Base-by-base conservation (phyloP, 176 grass and related monocot species). In the Luzula sylvatica region DNA sequence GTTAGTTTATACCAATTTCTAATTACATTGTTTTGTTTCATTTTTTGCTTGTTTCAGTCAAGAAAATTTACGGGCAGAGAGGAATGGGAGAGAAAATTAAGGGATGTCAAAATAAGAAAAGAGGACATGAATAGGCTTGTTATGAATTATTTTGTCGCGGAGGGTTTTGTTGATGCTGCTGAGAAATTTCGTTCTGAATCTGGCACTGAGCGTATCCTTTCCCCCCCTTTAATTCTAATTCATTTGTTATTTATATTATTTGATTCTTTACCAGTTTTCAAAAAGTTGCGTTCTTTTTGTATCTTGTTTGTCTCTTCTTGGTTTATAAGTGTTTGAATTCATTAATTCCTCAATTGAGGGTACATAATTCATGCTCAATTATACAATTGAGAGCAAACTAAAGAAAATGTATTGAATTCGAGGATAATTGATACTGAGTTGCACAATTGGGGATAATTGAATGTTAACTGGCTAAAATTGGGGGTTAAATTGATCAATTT, bases 71-170 rank as follows among this genome's bases (percentile, higher is more conserved):
- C 86, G 53, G 86, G 80, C 38, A 77, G 71, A 44, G 84, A 89
- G 27, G 90, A 89, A 60, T 96, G 90, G 90, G 90, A 96, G 60
- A 73, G 78, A 56, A 96, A 96, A 66, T 81, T 96, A 41, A 82
- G 73, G 44, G 85, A 89, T 29, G 84, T 86, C 57, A 96, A 89
- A 80, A 89, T 96, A 47, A 79, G 81, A 25, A 96, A 89, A 60
- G 85, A 84, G 73, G 80, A 82, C 75, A 89, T 96, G 90, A 85
- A 95, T 55, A 73, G 72, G 50, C 79, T 94, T 28, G 78, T 94
- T 41, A 94, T 94, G 88, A 94, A 94, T 40, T 94, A 80, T 65
- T 80, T 95, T 42, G 83, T 95, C 51, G 88, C 83, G 29, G 89
- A 95, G 69, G 89, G 89, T 24, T 88, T 78, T 56, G 83, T 85